Conservation (phyloP, 2,329 filamentous ascomycete genomes). For the Aspergillus viridinutans region DNA sequence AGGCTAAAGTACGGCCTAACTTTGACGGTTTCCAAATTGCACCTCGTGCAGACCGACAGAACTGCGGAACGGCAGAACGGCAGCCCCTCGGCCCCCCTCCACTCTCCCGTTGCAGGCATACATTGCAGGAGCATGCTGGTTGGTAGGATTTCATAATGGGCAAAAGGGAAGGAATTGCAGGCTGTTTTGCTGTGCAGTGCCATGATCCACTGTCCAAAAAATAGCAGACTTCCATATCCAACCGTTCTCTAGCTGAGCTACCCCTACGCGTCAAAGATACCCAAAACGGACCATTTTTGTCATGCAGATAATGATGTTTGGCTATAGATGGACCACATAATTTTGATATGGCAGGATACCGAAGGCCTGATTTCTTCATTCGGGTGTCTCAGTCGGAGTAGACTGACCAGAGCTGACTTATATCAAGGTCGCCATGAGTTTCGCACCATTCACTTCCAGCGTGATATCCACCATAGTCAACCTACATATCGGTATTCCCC, state of each 20-base stretch:
- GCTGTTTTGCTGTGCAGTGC: neutral
- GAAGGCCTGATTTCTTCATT: neutral
- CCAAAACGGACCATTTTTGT: neutral
- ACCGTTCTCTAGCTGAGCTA: neutral
- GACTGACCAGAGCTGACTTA: neutral
- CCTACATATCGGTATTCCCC: neutral
- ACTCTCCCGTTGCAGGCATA: neutral
- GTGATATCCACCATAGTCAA: neutral
- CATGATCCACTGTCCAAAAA: neutral
- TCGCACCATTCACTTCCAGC: neutral
- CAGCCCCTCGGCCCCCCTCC: too few species aligned
- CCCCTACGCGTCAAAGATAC: neutral
- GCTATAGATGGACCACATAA: neutral
- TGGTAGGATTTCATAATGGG: neutral
- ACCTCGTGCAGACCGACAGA: neutral
- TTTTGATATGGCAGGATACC: neutral
- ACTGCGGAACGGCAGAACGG: too few species aligned
- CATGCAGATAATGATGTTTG: neutral
- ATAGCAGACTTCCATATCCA: neutral
- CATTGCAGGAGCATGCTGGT: neutral
- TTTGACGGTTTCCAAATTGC: neutral
- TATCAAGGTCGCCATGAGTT: neutral
- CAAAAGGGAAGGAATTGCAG: neutral
- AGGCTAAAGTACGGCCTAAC: neutral
- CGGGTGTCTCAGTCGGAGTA: neutral